Conservation (phyloP, 2,329 filamentous ascomycete genomes). For the Hypoxylon rubiginosum region DNA sequence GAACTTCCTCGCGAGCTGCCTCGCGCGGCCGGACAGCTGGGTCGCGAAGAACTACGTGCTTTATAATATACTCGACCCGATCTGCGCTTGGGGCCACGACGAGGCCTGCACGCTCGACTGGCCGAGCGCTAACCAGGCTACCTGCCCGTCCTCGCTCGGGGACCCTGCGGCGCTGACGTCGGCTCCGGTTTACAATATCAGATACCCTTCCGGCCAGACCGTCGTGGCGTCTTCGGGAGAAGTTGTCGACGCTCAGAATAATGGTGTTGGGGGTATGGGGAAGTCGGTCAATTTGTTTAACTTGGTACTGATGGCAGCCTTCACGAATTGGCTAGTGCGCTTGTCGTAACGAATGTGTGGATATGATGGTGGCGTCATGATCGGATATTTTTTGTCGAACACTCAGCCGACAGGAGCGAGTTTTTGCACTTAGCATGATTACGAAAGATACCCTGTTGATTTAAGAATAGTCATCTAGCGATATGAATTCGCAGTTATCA, state of each 20-base stretch:
- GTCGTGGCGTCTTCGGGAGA: constrained; percentile 53
- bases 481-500: neutral
- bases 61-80: constrained; percentile 66
- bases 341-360: constrained; percentile 19
- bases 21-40: constrained; percentile 61
- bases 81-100: constrained; percentile 64
- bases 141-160: constrained; percentile 63
- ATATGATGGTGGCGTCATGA: neutral
- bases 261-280: constrained; percentile 7
- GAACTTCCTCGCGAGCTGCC: constrained; percentile 64
- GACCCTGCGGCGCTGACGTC: constrained; percentile 50
- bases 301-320: constrained; percentile 16
- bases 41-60: constrained; percentile 66
- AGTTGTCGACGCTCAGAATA: constrained; percentile 42
- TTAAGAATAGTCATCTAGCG: constrained; percentile 12
- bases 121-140: constrained; percentile 64
- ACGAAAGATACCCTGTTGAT: constrained; percentile 38
- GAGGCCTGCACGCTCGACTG: constrained; percentile 65
- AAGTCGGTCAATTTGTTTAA: constrained; percentile 15
- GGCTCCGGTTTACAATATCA: constrained; percentile 64
- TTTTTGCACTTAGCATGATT: constrained; percentile 17
- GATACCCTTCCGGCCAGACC: constrained; percentile 63
- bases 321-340: constrained; percentile 12
- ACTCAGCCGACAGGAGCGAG: neutral
- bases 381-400: neutral